Conservation (phyloP, 768 basidiomycete genomes). For the Termitomyces sp. region DNA sequence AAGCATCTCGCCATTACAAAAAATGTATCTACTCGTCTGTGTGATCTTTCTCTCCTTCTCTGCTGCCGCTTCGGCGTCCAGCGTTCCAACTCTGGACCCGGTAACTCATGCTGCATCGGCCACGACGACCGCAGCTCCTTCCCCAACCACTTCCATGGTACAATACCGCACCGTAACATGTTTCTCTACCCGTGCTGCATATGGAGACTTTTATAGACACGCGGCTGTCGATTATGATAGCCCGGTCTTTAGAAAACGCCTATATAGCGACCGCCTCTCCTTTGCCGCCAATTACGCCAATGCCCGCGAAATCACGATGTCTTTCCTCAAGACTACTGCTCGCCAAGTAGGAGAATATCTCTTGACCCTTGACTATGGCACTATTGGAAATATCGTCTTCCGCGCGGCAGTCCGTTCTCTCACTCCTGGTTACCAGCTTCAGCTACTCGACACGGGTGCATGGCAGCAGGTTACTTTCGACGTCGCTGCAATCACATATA, state of each 20-base stretch:
- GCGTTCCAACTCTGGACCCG: neutral
- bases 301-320: neutral
- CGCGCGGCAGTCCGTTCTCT: constrained; percentile 8
- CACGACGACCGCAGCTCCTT: neutral
- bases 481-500: neutral
- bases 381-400: constrained; percentile 5
- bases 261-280: constrained; percentile 3
- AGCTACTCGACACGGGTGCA: neutral
- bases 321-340: neutral
- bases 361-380: neutral
- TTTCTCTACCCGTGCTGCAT: neutral
- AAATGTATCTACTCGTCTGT: neutral
- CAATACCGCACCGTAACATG: neutral
- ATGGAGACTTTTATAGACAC: neutral
- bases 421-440: constrained; percentile 2
- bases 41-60: neutral
- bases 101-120: neutral
- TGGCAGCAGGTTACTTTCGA: neutral
- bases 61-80: neutral
- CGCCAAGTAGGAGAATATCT: neutral
- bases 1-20: neutral
- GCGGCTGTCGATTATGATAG: neutral
- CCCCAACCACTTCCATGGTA: neutral
- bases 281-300: neutral
- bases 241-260: constrained; percentile 1